These are phyloP conservation scores for Trametes meyenii DNA, from an alignment of 768 basidiomycete species.

Conservation along the genomic window DNA sequence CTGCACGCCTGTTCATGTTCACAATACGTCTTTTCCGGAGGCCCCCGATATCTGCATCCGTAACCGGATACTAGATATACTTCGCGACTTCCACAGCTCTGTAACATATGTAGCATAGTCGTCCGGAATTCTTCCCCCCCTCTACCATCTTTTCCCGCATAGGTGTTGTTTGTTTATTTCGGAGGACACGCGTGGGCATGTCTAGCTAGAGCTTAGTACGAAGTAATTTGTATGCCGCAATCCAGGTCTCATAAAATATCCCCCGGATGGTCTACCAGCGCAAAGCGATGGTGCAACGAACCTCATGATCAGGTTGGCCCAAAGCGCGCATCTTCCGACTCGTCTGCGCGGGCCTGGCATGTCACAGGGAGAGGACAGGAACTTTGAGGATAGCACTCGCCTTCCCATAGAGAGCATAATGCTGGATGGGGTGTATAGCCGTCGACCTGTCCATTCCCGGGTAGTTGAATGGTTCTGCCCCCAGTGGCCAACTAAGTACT, in stretches of 20 bases:
- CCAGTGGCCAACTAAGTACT: too few relatives aligned
- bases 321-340: too few relatives aligned
- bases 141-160: background rate
- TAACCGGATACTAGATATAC: background rate
- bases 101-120: slow-evolving; percentile 24
- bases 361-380: too few relatives aligned
- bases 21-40: background rate
- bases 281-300: too few relatives aligned
- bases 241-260: slow-evolving; percentile 3
- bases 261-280: too few relatives aligned
- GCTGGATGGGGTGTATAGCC: too few relatives aligned
- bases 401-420: too few relatives aligned
- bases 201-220: slow-evolving; percentile 2
- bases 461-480: too few relatives aligned
- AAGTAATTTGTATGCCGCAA: background rate
- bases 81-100: background rate
- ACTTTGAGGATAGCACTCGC: too few relatives aligned
- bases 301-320: too few relatives aligned
- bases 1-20: background rate
- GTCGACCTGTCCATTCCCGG: too few relatives aligned
- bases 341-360: too few relatives aligned
- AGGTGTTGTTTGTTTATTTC: background rate
- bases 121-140: background rate
- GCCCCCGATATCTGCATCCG: background rate
- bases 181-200: slow-evolving; percentile 1